These are phyloP conservation scores for Aspergillus nanangensis DNA, from an alignment of 495 filamentous ascomycete genomes.

Conservation along the genomic window DNA sequence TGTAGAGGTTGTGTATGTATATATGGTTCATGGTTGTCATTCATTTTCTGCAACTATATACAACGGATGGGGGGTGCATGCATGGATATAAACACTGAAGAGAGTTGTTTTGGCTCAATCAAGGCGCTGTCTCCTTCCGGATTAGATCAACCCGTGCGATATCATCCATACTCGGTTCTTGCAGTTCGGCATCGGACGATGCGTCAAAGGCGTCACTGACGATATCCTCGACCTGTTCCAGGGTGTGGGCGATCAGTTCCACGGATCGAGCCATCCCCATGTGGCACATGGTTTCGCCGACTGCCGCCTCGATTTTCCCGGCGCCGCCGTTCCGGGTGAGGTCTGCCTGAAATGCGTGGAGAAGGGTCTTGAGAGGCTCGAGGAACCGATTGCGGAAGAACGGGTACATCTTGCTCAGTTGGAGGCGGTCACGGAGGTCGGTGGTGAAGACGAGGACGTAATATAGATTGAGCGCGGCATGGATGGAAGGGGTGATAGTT, in stretches of 20 bases:
- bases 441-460: constrained; percentile 39
- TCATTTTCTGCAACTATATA: too few relatives aligned
- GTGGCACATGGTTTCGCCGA: constrained; percentile 37
- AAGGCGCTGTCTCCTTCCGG: constrained; percentile 20
- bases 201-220: constrained; percentile 29
- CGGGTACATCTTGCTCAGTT: constrained; percentile 32
- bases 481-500: constrained; percentile 30
- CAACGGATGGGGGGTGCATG: too few relatives aligned
- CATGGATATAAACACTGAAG: too few relatives aligned
- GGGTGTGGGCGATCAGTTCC: constrained; percentile 29
- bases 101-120: too few relatives aligned
- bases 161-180: constrained; percentile 27
- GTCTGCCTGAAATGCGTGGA: constrained; percentile 32
- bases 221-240: constrained; percentile 36
- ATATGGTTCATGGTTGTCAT: too few relatives aligned
- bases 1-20: too few relatives aligned
- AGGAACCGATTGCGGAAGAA: constrained; percentile 38
- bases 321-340: constrained; percentile 33
- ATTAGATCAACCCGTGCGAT: constrained; percentile 24
- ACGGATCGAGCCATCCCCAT: constrained; percentile 36
- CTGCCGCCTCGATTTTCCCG: constrained; percentile 32
- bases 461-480: constrained; percentile 42
- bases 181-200: constrained; percentile 26
- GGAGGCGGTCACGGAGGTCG: constrained; percentile 23
- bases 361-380: constrained; percentile 27